Conservation (phyloP, 805 yeast genomes). For the Ogataea nitratoaversa region DNA sequence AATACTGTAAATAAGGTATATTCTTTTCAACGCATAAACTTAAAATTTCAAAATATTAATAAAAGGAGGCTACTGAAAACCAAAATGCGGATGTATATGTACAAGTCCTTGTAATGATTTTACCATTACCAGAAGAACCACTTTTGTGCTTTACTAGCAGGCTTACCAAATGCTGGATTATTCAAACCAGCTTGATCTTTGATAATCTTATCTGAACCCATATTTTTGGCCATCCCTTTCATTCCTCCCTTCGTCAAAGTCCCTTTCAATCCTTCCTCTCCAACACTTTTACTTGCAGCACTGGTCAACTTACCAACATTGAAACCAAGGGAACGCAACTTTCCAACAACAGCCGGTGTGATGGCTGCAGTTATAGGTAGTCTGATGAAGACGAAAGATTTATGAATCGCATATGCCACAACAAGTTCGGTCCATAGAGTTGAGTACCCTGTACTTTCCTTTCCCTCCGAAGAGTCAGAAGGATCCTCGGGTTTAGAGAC, state of each 20-base stretch:
- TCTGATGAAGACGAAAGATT: slow-evolving; percentile 76
- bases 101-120: not conserved
- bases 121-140: slow-evolving; percentile 54
- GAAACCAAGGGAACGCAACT: slow-evolving; percentile 74
- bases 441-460: slow-evolving; percentile 18
- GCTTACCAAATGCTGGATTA: slow-evolving; percentile 48
- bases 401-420: slow-evolving; percentile 91
- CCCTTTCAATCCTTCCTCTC: slow-evolving; percentile 24
- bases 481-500: slow-evolving; percentile 14
- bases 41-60: too few species aligned
- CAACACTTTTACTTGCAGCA: slow-evolving; percentile 23
- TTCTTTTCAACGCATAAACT: too few species aligned
- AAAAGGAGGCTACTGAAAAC: too few species aligned
- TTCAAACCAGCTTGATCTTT: slow-evolving; percentile 38
- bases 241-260: slow-evolving; percentile 23
- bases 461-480: slow-evolving; percentile 16
- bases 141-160: slow-evolving; percentile 46
- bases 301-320: slow-evolving; percentile 56
- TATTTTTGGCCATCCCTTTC: slow-evolving; percentile 19
- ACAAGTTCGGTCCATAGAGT: slow-evolving; percentile 77
- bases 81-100: not conserved
- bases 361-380: slow-evolving; percentile 89
- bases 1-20: too few species aligned
- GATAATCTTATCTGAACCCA: slow-evolving; percentile 12
- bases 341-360: slow-evolving; percentile 72